These are phyloP conservation scores for Amanita phalloides DNA, from an alignment of 768 basidiomycete species.

Conservation along the genomic window DNA sequence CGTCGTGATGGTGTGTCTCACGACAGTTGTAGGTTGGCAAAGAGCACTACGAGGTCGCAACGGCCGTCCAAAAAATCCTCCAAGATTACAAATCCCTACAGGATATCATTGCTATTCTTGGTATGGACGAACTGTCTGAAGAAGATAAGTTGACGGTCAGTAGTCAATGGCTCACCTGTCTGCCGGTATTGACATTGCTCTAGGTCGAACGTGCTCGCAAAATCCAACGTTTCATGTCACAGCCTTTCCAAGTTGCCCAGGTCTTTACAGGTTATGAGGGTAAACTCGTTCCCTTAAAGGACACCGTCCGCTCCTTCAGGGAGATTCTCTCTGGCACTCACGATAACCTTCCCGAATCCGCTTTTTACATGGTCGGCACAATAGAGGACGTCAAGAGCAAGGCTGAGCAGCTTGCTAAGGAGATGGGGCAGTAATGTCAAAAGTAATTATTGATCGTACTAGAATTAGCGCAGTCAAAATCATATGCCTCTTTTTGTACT, in stretches of 20 bases:
- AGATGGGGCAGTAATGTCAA: slow-evolving; percentile 52
- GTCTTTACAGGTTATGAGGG: slow-evolving; percentile 99
- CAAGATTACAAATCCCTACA: slow-evolving; percentile 96
- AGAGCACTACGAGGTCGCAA: slow-evolving; percentile 95
- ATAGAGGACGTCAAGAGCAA: slow-evolving; percentile 96
- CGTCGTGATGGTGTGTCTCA: background rate
- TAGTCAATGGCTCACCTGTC: slow-evolving; percentile 8
- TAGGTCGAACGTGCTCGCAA: slow-evolving; percentile 96
- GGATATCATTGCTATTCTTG: slow-evolving; percentile 99
- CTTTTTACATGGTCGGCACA: slow-evolving; percentile 98
- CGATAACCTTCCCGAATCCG: slow-evolving; percentile 87
- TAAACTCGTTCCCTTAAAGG: slow-evolving; percentile 92
- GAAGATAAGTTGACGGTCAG: slow-evolving; percentile 97
- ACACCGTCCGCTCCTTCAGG: slow-evolving; percentile 94
- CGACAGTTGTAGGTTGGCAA: slow-evolving; percentile 47
- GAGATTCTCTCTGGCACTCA: slow-evolving; percentile 89
- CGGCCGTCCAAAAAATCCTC: slow-evolving; percentile 94
- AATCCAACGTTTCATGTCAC: slow-evolving; percentile 99
- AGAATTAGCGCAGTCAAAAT: slow-evolving; percentile 5
- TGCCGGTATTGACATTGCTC: background rate
- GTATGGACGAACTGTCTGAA: slow-evolving; percentile 99
- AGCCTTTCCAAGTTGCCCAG: slow-evolving; percentile 99
- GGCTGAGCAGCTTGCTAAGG: slow-evolving; percentile 96
- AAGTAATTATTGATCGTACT: slow-evolving; percentile 1
- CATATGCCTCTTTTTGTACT: background rate